phyloP scores from a whole-genome alignment of 2,329 filamentous ascomycete species.

The Ophiosphaerella narmari region DNA sequence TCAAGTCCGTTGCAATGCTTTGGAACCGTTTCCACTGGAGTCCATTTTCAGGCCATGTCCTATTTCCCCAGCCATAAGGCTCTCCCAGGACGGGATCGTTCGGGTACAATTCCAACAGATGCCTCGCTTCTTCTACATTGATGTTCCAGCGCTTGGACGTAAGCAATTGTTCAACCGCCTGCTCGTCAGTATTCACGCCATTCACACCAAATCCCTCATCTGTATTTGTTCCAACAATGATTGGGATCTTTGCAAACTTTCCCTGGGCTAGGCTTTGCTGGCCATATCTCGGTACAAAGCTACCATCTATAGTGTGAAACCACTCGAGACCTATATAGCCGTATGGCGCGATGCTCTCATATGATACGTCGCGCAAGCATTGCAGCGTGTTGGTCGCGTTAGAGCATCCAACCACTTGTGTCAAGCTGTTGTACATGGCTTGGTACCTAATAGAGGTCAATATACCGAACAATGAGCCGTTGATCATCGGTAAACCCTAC shows the following conservation, averaged over 20 bases:
- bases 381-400: slow-evolving; percentile 27
- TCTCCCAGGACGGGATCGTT: slow-evolving; percentile 51
- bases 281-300: slow-evolving; percentile 28
- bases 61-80: slow-evolving; percentile 45
- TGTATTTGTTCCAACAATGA: slow-evolving; percentile 66
- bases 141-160: slow-evolving; percentile 40
- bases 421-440: slow-evolving; percentile 36
- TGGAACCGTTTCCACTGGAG: slow-evolving; percentile 35
- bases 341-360: slow-evolving; percentile 31
- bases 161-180: slow-evolving; percentile 33
- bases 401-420: slow-evolving; percentile 28
- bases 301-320: slow-evolving; percentile 38
- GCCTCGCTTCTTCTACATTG: slow-evolving; percentile 21
- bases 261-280: slow-evolving; percentile 49
- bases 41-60: slow-evolving; percentile 35
- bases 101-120: slow-evolving; percentile 33
- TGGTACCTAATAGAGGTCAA: slow-evolving; percentile 18
- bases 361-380: slow-evolving; percentile 33
- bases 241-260: slow-evolving; percentile 65
- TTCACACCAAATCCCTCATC: slow-evolving; percentile 67
- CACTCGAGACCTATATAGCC: slow-evolving; percentile 35
- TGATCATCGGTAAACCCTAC: not conserved
- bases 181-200: slow-evolving; percentile 51
- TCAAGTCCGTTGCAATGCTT: slow-evolving; percentile 35
- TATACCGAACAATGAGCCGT: too few species aligned